Conservation (phyloP, 768 basidiomycete species). For the Stropharia rugosoannulata region DNA sequence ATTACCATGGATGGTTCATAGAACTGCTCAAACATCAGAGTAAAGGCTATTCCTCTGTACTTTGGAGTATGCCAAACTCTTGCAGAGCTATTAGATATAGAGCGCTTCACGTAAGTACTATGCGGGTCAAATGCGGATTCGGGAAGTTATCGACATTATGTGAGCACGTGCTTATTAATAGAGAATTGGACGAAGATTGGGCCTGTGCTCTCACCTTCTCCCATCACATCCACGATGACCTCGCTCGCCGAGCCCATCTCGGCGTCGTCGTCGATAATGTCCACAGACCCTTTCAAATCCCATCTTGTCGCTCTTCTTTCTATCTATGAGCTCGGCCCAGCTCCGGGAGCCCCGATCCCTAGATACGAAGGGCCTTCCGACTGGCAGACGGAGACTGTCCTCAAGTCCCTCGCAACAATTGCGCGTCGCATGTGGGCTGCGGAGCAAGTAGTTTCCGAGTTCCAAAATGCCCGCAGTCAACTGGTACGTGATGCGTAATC, state of each 20-base stretch:
- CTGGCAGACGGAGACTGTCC: conserved; percentile 59
- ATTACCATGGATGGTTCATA: no score
- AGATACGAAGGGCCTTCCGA: conserved; percentile 53
- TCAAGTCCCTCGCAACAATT: conserved; percentile 48
- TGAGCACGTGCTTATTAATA: not conserved
- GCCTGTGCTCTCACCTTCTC: not conserved
- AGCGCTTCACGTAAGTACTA: no score
- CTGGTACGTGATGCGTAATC: conserved; percentile 4
- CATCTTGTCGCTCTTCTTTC: conserved; percentile 61
- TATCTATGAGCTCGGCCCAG: conserved; percentile 55
- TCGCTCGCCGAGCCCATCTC: conserved; percentile 2
- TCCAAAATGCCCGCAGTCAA: conserved; percentile 28
- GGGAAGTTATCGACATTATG: not conserved
- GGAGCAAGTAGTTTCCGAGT: conserved; percentile 42
- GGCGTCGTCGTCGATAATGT: not conserved
- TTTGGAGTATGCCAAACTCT: no score
- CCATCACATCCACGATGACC: conserved; percentile 2
- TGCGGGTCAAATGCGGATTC: not conserved
- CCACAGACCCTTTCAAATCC: conserved; percentile 25
- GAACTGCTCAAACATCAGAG: no score
- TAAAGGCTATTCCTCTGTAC: no score
- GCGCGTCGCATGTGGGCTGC: conserved; percentile 56
- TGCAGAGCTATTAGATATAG: no score
- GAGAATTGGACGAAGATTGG: not conserved
- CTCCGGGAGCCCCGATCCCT: conserved; percentile 46